These are phyloP conservation scores for Diaporthe sp. DNA, from an alignment of 2,329 filamentous ascomycete genomes.

Conservation along the genomic window DNA sequence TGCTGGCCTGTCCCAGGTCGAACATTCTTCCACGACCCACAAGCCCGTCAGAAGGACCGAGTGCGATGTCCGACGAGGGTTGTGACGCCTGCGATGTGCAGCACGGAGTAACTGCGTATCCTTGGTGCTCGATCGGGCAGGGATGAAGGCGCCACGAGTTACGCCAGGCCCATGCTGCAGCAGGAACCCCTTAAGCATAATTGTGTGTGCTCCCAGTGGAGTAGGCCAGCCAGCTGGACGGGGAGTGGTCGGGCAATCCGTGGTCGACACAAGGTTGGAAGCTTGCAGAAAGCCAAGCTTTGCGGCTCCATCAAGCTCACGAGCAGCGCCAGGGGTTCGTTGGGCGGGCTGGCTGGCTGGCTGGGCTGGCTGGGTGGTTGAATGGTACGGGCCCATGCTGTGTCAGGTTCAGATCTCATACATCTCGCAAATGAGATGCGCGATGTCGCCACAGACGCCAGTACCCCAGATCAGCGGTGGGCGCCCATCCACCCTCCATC, in stretches of 20 bases:
- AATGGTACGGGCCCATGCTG: slow-evolving; percentile 13
- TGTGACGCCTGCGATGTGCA: not conserved
- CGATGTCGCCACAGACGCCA: not conserved
- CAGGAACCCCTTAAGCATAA: slow-evolving; percentile 23
- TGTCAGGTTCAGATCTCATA: slow-evolving; percentile 1
- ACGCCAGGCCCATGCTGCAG: not conserved
- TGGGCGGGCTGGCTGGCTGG: not conserved
- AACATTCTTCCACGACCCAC: slow-evolving; percentile 20
- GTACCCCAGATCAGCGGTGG: not conserved
- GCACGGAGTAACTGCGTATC: not conserved
- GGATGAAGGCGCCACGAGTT: not conserved
- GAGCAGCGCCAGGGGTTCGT: not conserved
- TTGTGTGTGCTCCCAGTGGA: not conserved
- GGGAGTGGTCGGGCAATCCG: slow-evolving; percentile 8
- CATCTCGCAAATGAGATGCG: slow-evolving; percentile 8
- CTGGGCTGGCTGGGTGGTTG: not conserved
- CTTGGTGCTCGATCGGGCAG: not conserved
- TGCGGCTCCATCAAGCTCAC: slow-evolving; percentile 23
- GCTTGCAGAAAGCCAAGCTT: slow-evolving; percentile 19
- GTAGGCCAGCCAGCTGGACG: not conserved
- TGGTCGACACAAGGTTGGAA: not conserved
- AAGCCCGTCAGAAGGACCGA: slow-evolving; percentile 15
- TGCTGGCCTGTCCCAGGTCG: not conserved
- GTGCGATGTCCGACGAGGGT: slow-evolving; percentile 8
- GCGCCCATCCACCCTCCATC: not conserved